These are phyloP conservation scores for Colletotrichum tropicicola DNA, from an alignment of 2,329 filamentous ascomycete genomes.

Conservation along the genomic window DNA sequence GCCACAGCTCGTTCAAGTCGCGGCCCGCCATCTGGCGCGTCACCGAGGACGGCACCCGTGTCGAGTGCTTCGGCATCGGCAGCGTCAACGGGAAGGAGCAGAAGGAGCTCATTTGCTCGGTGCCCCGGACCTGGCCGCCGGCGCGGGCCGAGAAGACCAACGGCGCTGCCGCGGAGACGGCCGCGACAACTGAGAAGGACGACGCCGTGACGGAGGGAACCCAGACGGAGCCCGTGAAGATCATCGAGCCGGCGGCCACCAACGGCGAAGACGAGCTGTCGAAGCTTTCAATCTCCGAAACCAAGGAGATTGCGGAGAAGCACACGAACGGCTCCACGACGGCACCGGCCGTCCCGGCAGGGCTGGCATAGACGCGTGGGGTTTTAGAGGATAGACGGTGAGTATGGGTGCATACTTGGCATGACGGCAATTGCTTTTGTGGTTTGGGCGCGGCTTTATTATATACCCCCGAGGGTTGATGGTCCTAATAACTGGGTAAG, in stretches of 20 bases:
- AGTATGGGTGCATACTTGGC: not conserved
- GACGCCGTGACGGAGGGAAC: conserved; percentile 36
- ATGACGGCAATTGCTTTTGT: not conserved
- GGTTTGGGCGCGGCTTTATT: not conserved
- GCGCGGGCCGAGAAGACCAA: conserved; percentile 29
- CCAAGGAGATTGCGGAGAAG: conserved; percentile 24
- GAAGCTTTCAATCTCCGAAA: conserved; percentile 40
- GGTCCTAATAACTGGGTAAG: not conserved
- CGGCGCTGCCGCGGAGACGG: conserved; percentile 14
- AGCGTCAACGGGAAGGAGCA: conserved; percentile 54
- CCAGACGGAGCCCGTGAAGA: conserved; percentile 38
- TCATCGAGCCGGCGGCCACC: not conserved
- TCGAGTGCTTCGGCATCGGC: conserved; percentile 65
- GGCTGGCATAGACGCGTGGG: not conserved
- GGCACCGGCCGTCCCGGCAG: not conserved
- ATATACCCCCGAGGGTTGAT: conserved; percentile 21
- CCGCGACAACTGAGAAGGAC: conserved; percentile 12
- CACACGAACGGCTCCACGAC: conserved; percentile 7
- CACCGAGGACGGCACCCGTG: conserved; percentile 50
- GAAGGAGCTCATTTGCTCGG: conserved; percentile 58
- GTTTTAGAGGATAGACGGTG: not conserved
- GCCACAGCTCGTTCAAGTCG: conserved; percentile 59
- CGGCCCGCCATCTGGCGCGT: conserved; percentile 68
- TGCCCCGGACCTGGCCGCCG: conserved; percentile 53
- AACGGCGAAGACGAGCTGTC: conserved; percentile 37